Percentiles rank a stretch among this genome's conserved stretches.
These are phyloP conservation scores for Heterobasidion annosum DNA, from an alignment of 1,284 basidiomycete genomes.

Conservation along the genomic window DNA sequence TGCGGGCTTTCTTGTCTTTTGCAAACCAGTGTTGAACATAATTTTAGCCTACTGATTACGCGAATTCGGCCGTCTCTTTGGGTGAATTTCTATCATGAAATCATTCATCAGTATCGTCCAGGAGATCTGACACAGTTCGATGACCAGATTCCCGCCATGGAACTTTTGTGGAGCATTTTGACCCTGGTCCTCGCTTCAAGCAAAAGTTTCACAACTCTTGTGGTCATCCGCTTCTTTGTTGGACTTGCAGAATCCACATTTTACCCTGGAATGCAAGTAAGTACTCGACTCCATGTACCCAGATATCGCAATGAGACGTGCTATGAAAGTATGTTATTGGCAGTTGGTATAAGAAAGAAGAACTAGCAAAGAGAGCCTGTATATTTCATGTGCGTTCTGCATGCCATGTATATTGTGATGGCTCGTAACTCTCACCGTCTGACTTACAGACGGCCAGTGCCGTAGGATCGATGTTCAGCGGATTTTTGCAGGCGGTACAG, in stretches of 20 bases:
- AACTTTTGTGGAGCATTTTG: conserved; percentile 28
- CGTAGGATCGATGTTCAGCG: conserved; percentile 29
- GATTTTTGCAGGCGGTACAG: neutral
- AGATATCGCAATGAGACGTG: neutral
- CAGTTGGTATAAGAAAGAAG: conserved; percentile 32
- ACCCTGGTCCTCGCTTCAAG: conserved; percentile 27
- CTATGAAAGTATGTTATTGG: conserved; percentile 25
- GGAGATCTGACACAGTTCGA: too few species aligned
- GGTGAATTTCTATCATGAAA: conserved; percentile 14
- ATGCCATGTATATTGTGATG: too few species aligned
- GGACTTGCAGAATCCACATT: conserved; percentile 33
- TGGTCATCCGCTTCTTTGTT: conserved; percentile 27
- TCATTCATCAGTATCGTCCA: neutral
- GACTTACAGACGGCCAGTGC: conserved; percentile 25
- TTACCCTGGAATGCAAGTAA: conserved; percentile 26
- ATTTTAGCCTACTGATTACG: neutral
- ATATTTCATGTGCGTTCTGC: conserved; percentile 26
- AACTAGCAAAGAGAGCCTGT: conserved; percentile 30
- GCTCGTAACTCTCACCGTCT: neutral
- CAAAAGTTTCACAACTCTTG: conserved; percentile 23
- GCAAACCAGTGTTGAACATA: neutral
- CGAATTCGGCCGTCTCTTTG: conserved; percentile 29
- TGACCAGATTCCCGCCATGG: conserved; percentile 27
- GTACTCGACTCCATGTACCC: neutral
- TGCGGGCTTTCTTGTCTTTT: conserved; percentile 9